Percentiles rank a stretch among this genome's conserved stretches.
Conservation (phyloP, 306 rosid genomes). For the Trichosanthes truncata region DNA sequence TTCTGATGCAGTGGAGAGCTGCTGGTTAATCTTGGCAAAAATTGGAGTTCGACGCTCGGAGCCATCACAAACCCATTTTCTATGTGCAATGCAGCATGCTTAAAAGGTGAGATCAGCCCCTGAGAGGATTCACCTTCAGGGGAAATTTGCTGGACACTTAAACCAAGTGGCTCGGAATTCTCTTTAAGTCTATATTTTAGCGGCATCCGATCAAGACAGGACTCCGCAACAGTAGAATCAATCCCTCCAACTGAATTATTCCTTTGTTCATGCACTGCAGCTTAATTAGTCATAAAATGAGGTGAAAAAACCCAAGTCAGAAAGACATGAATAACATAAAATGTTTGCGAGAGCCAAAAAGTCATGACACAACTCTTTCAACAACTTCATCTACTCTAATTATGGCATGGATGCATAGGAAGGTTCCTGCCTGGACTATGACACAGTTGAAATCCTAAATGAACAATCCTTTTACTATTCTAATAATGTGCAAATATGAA, state of each 20-base stretch:
- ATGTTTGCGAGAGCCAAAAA: background rate
- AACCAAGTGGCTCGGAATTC: conserved; percentile 40
- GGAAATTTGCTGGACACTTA: conserved; percentile 39
- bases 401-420: background rate
- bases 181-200: conserved; percentile 47
- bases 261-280: conserved; percentile 46
- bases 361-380: background rate
- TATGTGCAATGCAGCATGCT: conserved; percentile 31
- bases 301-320: conserved; percentile 8
- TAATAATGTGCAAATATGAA: background rate
- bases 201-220: conserved; percentile 46
- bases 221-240: conserved; percentile 79
- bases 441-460: background rate
- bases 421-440: background rate
- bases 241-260: conserved; percentile 48
- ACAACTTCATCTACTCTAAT: background rate
- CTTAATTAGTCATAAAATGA: conserved; percentile 30
- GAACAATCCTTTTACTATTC: background rate
- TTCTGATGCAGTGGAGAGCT: conserved; percentile 37
- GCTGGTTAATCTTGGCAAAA: conserved; percentile 44
- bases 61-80: conserved; percentile 39
- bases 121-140: conserved; percentile 38
- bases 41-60: conserved; percentile 62
- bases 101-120: conserved; percentile 28
- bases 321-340: background rate